Conservation (phyloP, 306 rosid species). For the Glycine latifolia region DNA sequence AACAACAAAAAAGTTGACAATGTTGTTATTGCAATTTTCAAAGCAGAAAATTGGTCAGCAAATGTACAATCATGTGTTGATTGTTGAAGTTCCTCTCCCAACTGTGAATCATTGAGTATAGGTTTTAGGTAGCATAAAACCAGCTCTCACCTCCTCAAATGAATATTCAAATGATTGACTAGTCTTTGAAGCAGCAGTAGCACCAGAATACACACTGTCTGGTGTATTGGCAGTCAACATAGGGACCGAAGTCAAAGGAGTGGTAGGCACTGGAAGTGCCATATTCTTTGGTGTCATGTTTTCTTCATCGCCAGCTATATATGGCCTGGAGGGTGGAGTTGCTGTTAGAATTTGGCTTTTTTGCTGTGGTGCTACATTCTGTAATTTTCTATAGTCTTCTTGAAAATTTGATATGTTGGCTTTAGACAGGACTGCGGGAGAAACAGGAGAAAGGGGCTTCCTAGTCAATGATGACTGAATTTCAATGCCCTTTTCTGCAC, state of each 20-base stretch:
- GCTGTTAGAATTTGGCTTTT: conserved; percentile 35
- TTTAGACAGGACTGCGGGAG: conserved; percentile 49
- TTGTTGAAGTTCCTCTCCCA: background rate
- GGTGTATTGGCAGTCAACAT: conserved; percentile 65
- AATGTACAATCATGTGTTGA: conserved; percentile 22
- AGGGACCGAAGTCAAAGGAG: conserved; percentile 63
- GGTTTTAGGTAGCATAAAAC: conserved; percentile 50
- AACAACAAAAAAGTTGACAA: background rate
- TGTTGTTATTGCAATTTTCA: conserved; percentile 21
- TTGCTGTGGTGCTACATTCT: conserved; percentile 14
- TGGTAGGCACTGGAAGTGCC: conserved; percentile 53
- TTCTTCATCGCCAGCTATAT: conserved; percentile 48
- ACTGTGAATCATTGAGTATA: conserved; percentile 41
- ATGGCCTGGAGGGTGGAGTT: conserved; percentile 60
- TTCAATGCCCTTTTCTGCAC: conserved; percentile 45
- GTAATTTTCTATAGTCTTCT: conserved; percentile 43
- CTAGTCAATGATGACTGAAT: conserved; percentile 49
- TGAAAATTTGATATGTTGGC: conserved; percentile 50
- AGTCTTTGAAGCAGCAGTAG: conserved; percentile 32
- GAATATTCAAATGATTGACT: conserved; percentile 57
- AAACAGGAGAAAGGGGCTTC: conserved; percentile 71
- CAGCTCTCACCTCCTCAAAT: conserved; percentile 70
- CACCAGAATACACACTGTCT: conserved; percentile 42
- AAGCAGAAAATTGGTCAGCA: conserved; percentile 39
- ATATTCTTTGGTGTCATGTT: conserved; percentile 60